Evolutionary conservation across 805 yeast genomes (phyloP).

Genomic region (Teunomyces cretensis): DNA sequence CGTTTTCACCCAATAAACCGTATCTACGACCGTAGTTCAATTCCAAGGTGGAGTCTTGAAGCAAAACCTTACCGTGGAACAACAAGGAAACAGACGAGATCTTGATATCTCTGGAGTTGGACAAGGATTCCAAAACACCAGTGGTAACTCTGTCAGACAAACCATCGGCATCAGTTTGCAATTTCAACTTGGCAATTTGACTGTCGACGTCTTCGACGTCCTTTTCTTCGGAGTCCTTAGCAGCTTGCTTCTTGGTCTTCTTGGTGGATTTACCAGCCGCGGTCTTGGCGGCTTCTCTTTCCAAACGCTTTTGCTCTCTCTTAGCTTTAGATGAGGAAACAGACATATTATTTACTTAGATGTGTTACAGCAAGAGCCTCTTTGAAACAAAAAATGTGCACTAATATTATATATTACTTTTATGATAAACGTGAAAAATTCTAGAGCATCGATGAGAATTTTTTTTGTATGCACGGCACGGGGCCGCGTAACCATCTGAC

Average conservation of each 20-base stretch:
- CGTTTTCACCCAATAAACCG: conserved; percentile 97
- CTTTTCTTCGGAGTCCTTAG: conserved; percentile 48
- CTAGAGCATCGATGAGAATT: conserved; percentile 5
- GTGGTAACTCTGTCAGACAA: conserved; percentile 96
- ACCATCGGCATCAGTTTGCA: conserved; percentile 93
- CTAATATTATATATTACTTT: neutral
- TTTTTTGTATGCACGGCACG: neutral
- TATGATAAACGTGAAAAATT: conserved; percentile 4
- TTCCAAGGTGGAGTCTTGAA: conserved; percentile 90
- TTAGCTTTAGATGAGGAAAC: conserved; percentile 94
- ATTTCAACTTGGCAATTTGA: conserved; percentile 79
- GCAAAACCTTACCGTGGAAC: conserved; percentile 95
- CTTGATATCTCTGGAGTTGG: conserved; percentile 91
- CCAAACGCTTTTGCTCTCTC: conserved; percentile 94
- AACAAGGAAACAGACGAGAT: conserved; percentile 84
- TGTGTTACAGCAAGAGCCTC: neutral
- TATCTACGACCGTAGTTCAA: conserved; percentile 96
- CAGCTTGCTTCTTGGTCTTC: conserved; percentile 59
- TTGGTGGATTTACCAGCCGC: conserved; percentile 73
- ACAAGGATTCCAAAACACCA: conserved; percentile 89
- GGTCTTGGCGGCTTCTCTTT: conserved; percentile 46
- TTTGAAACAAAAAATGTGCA: neutral
- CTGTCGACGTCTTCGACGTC: conserved; percentile 66
- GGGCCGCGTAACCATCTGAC: conserved; percentile 1
- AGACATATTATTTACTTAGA: conserved; percentile 30